A percentile compares a stretch with the other conserved stretches of the same genome.
Conservation (phyloP, 202 grass and related monocot species). For the Schoenoplectus tabernaemontani region DNA sequence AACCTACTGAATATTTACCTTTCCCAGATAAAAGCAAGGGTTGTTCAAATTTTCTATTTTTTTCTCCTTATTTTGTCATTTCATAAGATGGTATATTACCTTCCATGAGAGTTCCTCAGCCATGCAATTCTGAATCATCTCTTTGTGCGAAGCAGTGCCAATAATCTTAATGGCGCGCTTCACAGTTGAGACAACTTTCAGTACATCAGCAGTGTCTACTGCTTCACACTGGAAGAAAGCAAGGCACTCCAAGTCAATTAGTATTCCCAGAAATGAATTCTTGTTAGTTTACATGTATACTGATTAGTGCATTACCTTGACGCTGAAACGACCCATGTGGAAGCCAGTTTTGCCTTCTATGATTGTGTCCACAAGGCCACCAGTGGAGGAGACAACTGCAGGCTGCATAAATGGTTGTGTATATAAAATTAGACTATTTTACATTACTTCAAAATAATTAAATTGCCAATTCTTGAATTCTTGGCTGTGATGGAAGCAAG, state of each 20-base stretch:
- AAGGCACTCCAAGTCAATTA: background rate
- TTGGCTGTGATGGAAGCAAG: background rate
- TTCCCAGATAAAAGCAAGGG: background rate
- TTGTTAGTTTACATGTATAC: background rate
- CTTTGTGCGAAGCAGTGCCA: conserved; percentile 41
- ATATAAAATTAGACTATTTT: background rate
- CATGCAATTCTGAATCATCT: conserved; percentile 93
- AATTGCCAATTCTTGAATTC: background rate
- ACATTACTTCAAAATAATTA: background rate
- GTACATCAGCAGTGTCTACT: conserved; percentile 41
- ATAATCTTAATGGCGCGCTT: conserved; percentile 52
- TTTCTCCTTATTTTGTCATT: background rate
- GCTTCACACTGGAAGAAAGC: conserved; percentile 38
- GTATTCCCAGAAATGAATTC: background rate
- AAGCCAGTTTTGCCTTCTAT: conserved; percentile 83
- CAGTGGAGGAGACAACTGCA: conserved; percentile 52
- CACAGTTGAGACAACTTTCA: conserved; percentile 48
- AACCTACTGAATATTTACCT: background rate
- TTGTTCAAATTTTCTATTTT: background rate
- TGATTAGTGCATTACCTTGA: conserved; percentile 37
- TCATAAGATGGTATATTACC: conserved; percentile 31
- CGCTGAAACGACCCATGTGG: conserved; percentile 70
- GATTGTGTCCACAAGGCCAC: conserved; percentile 81
- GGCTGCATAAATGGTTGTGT: conserved; percentile 30
- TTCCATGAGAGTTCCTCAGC: conserved; percentile 91